Base-by-base conservation (phyloP, 2,329 filamentous ascomycete species). In the Penicillium sp. region DNA sequence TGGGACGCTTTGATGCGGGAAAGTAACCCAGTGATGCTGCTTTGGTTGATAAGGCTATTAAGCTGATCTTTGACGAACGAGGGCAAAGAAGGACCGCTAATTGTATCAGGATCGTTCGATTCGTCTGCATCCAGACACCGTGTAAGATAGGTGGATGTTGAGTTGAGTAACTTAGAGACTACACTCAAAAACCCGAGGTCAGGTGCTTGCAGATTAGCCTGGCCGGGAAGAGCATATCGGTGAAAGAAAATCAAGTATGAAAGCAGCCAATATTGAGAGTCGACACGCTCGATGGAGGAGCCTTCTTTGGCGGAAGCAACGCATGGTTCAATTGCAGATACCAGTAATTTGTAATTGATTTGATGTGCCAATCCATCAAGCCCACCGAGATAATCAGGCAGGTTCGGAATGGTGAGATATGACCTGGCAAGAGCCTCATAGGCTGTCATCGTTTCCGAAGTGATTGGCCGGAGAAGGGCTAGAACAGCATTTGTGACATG, bases 11-110 rank as follows among this genome's bases (percentile, higher is more conserved):
- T 67, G 55, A 67, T 74, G 39, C 75, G 74, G 10, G 78, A 76
- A 8, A 90, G 73, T 7, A 88, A 75, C 23, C 80, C 80, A 0
- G 86, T 84, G 50, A 96, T 89, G 36, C 88, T 89, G 40, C 86
- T 81, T 68, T 90, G 84, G 58, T 91, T 86, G 30, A 95, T 84
- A 7, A 96, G 76, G 9, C 86, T 88, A 14, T 82, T 72, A 2
- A 96, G 76, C 62, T 91, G 84, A 0, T 81, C 77, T 43, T 81
- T 80, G 11, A 95, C 73, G 65, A 91, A 88, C 0, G 77, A 63
- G 51, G 70, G 70, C 32, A 78, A 56, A 64, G 62, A 70, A 19
- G 47, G 60, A 30, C 55, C 72, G 67, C 54, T 70, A 60, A 63
- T 48, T n/a, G 62, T 43, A 35, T 65, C 63, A 29, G 61, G 38